Base-by-base conservation (phyloP, 495 filamentous ascomycete genomes). In the Hypoxylon subgilvum region DNA sequence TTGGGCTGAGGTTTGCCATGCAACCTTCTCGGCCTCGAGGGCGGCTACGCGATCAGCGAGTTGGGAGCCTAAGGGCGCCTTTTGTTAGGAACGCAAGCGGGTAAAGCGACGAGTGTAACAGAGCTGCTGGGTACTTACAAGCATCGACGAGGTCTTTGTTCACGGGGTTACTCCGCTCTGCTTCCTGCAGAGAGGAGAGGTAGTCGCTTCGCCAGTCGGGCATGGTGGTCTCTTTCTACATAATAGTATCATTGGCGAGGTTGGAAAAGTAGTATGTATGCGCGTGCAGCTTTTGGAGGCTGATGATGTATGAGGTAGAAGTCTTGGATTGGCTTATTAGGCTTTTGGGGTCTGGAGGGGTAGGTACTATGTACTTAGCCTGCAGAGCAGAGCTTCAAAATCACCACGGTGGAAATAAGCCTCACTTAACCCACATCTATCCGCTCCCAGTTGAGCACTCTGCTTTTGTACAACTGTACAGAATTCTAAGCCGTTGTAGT, bases 11-110 rank as follows among this genome's bases (percentile, higher is more conserved):
- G 66, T 38, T 39, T 62, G 57, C 56, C 68, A 72, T 27, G 65
- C 69, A 14, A 67, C 73, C 41, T 79, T 80, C 58, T 81, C 76
- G 44, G 78, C 75, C 69, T 86, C 76, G 45, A 86, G 74, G 14
- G 72, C 69, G 19, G 84, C 73, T 41, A 88, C 77, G 38, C 86
- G 83, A 72, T 90, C 88, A 43, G 84, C 84, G 17, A 93, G 83
- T 43, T 79, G 79, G 28, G 86, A 85, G 76, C 86, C 89, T 91
- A 58, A 34, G 54, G 46, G 18, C 14, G 28, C 9, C 9, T 17
- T 40, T 19, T 42, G 61, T 67, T 42, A 71, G 67, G 14, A 41
- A 53, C 10, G 30, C 23, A 48, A 39, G 32, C 18, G 42, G 25
- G 23, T 23, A 13, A 43, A 35, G n/a, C 36, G 18, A 49, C 6